phyloP scores from a whole-genome alignment of 768 basidiomycete genomes.

The Xerocomellus amylosporus region DNA sequence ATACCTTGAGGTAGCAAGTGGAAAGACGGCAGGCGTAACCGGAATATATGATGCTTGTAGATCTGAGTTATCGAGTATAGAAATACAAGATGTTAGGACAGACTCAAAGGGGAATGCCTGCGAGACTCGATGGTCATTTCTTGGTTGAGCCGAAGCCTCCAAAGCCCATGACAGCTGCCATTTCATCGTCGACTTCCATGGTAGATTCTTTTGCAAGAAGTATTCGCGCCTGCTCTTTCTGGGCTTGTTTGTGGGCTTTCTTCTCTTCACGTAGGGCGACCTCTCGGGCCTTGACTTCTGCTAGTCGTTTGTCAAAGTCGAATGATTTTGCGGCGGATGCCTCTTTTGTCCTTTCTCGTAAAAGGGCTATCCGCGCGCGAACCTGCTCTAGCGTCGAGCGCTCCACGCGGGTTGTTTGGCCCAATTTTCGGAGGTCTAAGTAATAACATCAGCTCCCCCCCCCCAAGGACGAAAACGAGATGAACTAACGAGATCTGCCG shows the following conservation, averaged over 20 bases:
- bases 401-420: constrained; percentile 91
- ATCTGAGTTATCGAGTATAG: background rate
- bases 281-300: constrained; percentile 77
- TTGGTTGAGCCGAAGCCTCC: constrained; percentile 86
- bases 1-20: constrained; percentile 18
- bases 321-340: constrained; percentile 83
- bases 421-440: constrained; percentile 85
- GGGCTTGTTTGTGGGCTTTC: constrained; percentile 77
- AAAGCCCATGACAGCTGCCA: constrained; percentile 88
- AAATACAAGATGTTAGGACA: constrained; percentile 19
- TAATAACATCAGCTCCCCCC: background rate
- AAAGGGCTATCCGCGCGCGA: constrained; percentile 79
- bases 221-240: constrained; percentile 67
- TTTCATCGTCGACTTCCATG: constrained; percentile 55
- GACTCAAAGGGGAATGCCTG: background rate
- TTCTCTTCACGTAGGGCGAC: constrained; percentile 62
- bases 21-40: background rate
- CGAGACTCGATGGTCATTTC: constrained; percentile 45
- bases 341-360: constrained; percentile 85
- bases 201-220: constrained; percentile 55
- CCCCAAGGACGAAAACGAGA: background rate
- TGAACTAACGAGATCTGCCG: constrained; percentile 79
- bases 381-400: constrained; percentile 93
- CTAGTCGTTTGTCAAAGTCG: constrained; percentile 89
- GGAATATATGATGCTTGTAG: background rate